Conservation (phyloP, 1,139 yeast genomes). For the Protomyces gravidus region DNA sequence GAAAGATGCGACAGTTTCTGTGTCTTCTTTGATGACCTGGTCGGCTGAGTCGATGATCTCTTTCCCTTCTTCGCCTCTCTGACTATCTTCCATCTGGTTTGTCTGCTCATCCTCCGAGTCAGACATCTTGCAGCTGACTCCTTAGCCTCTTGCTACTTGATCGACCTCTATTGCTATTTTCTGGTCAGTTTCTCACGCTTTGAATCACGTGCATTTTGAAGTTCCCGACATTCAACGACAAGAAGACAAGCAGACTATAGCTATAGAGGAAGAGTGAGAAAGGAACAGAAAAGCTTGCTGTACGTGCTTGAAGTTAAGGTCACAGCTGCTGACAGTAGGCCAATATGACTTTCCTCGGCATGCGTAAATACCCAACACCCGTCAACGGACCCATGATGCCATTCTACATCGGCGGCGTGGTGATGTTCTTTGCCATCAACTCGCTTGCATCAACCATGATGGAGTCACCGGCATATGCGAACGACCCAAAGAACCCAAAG, state of each 20-base stretch:
- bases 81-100: not conserved
- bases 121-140: no score
- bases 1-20: slow-evolving; percentile 18
- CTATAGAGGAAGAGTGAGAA: not conserved
- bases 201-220: not conserved
- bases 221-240: no score
- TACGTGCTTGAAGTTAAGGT: no score
- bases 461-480: slow-evolving; percentile 53
- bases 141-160: no score
- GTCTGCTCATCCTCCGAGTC: not conserved
- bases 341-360: slow-evolving; percentile 33
- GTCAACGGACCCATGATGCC: slow-evolving; percentile 58
- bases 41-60: not conserved
- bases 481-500: slow-evolving; percentile 70
- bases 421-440: slow-evolving; percentile 52
- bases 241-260: not conserved
- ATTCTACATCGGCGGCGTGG: slow-evolving; percentile 55
- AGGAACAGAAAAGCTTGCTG: no score
- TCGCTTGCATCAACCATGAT: slow-evolving; percentile 53
- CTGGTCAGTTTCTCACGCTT: not conserved
- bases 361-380: slow-evolving; percentile 45
- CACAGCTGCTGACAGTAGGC: not conserved
- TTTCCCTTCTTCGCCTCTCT: not conserved
- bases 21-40: slow-evolving; percentile 2
- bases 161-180: not conserved